Evolutionary conservation across 1,139 yeast species (phyloP).

Genomic region (Schizosaccharomyces versatilis): DNA sequence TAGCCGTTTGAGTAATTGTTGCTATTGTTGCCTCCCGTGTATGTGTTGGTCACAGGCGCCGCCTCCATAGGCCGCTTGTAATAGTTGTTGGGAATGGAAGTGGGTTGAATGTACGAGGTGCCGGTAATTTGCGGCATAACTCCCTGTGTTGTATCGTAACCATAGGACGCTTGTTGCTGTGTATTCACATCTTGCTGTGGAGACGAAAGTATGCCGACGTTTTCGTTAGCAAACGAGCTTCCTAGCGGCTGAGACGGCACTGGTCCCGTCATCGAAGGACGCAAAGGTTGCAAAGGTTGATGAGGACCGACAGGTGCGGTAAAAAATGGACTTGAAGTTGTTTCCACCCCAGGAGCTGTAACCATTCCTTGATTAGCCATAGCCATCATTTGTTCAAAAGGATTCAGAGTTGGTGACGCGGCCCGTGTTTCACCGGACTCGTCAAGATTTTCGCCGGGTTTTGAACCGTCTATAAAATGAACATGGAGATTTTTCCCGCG

Average conservation of each 20-base stretch:
- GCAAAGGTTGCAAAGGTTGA: neutral
- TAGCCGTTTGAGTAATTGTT: too few species aligned
- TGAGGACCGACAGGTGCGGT: neutral
- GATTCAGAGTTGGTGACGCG: neutral
- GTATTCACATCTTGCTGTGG: too few species aligned
- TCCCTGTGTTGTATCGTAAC: too few species aligned
- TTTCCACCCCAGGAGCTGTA: neutral
- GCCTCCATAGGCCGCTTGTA: too few species aligned
- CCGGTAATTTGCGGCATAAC: too few species aligned
- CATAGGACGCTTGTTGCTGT: too few species aligned
- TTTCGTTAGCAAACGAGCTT: too few species aligned
- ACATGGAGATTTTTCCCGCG: neutral
- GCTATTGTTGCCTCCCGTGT: too few species aligned
- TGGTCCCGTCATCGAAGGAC: neutral
- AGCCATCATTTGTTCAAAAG: slow-evolving; percentile 10
- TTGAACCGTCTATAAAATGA: neutral
- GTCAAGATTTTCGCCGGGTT: neutral
- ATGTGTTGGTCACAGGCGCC: too few species aligned
- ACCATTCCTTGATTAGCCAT: neutral
- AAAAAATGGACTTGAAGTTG: neutral
- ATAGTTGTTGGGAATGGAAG: too few species aligned
- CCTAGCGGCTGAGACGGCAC: neutral
- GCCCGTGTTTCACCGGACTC: neutral
- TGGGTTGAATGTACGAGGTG: too few species aligned
- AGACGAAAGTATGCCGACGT: too few species aligned